Base-by-base conservation (phyloP, 192 early-diverging fungal genomes). In the Backusella parvicylindrica region DNA sequence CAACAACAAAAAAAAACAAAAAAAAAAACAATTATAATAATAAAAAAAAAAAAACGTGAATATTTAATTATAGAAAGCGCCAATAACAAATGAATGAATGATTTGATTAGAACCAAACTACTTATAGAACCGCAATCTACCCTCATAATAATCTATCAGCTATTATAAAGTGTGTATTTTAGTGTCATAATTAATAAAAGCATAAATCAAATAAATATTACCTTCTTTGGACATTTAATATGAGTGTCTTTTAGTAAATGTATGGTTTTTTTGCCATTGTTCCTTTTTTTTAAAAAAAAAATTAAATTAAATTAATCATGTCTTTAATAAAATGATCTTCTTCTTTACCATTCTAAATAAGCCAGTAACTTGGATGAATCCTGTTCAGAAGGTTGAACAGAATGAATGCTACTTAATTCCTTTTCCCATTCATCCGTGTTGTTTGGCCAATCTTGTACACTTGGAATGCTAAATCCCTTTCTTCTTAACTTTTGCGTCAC, bases 41-140 rank as follows among this genome's bases (percentile, higher is more conserved):
- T 12, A 70, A 68, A 68, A 32, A 70, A n/a, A 35, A n/a, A 35
- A 35, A 35, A 66, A 66, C 31, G 33, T 33, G 31, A 66, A 66
- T 70, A 41, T 41, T 40, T 41, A 70, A 43, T 43, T 70, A 70
- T 70, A 38, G 68, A 41, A 70, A 49, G 40, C 38, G 68, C 66
- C 68, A 70, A 43, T 41, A 70, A 13, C 40, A 30, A 7, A 16
- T 28, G 37, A 26, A 21, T 47, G 28, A 47, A 23, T 35, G 18
- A 23, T 70, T 70, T 70, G 36, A 70, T 70, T n/a, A n/a, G n/a
- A n/a, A n/a, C 40, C 36, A 36, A 70, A 70, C 68, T 70, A 68
- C 66, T 30, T 43, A 41, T 30, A 15, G 35, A 73, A 73, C n/a
- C 23, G 53, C 31, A 73, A 31, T 35, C 21, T 43, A 15, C 40